Evolutionary conservation across 805 yeast species (phyloP).

Genomic region (Limtongozyma cylindracea): DNA sequence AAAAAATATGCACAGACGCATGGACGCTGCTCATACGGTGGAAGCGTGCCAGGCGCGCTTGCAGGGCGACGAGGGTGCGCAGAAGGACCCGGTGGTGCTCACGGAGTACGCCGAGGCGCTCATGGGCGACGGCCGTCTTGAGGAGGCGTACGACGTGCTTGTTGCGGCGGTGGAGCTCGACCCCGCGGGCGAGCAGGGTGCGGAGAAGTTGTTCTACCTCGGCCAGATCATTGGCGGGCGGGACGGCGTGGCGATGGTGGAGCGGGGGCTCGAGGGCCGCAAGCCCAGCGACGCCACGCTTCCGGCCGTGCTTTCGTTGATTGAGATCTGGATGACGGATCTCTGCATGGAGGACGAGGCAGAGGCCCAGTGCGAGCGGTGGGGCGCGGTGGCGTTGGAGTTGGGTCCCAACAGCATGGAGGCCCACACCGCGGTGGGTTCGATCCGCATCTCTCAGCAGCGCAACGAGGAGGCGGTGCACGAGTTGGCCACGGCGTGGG

Average conservation of each 20-base stretch:
- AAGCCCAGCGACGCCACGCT: slow-evolving; percentile 6
- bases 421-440: slow-evolving; percentile 58
- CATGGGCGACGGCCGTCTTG: slow-evolving; percentile 60
- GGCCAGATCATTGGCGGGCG: slow-evolving; percentile 80
- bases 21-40: too few relatives aligned
- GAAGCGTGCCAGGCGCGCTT: too few relatives aligned
- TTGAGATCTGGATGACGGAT: slow-evolving; percentile 97
- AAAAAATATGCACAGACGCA: too few relatives aligned
- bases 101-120: slow-evolving; percentile 52
- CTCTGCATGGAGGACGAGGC: slow-evolving; percentile 86
- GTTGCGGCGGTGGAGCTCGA: slow-evolving; percentile 40
- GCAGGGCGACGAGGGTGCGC: too few relatives aligned
- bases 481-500: slow-evolving; percentile 53
- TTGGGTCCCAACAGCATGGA: slow-evolving; percentile 47
- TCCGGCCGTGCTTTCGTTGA: slow-evolving; percentile 60
- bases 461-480: slow-evolving; percentile 42
- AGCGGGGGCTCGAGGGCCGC: slow-evolving; percentile 33
- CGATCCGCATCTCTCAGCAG: slow-evolving; percentile 77
- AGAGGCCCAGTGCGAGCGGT: slow-evolving; percentile 50
- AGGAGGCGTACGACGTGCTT: slow-evolving; percentile 45
- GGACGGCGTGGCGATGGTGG: slow-evolving; percentile 39
- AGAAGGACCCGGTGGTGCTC: slow-evolving; percentile 19
- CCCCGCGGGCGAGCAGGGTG: slow-evolving; percentile 34
- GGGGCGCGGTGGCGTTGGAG: slow-evolving; percentile 37
- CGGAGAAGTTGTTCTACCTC: slow-evolving; percentile 67